Evolutionary conservation across 2,329 filamentous ascomycete genomes (phyloP).

Genomic region (Incumbomyces delicatus): DNA sequence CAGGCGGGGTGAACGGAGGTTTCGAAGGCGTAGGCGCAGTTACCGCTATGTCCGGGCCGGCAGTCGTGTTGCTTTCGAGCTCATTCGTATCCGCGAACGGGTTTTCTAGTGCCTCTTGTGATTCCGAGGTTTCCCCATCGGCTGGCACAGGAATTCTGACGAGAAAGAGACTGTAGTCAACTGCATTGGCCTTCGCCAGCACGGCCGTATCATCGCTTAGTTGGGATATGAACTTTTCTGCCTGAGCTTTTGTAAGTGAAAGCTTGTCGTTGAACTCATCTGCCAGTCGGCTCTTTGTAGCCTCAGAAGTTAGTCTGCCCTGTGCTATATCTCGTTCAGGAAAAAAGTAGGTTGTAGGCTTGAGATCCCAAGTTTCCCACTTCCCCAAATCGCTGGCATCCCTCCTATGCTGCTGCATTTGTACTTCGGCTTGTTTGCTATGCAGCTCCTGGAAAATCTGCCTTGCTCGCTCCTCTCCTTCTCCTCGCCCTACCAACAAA

Average conservation of each 20-base stretch:
- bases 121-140: constrained; percentile 11
- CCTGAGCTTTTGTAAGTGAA: constrained; percentile 45
- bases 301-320: constrained; percentile 52
- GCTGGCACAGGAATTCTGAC: constrained; percentile 43
- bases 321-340: constrained; percentile 62
- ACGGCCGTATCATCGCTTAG: constrained; percentile 55
- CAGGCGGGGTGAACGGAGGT: constrained; percentile 24
- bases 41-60: background rate
- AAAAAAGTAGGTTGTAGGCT: constrained; percentile 66
- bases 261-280: constrained; percentile 61
- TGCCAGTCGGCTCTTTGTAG: constrained; percentile 55
- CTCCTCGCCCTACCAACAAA: constrained; percentile 51
- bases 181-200: constrained; percentile 52
- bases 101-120: constrained; percentile 17
- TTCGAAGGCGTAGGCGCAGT: background rate
- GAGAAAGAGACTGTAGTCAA: constrained; percentile 68
- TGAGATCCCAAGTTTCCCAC: constrained; percentile 67
- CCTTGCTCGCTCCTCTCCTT: constrained; percentile 21
- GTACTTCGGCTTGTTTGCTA: background rate
- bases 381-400: constrained; percentile 17
- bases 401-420: background rate
- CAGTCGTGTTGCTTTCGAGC: background rate
- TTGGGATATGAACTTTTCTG: constrained; percentile 45
- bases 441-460: background rate
- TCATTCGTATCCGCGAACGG: constrained; percentile 20